phyloP scores from a whole-genome alignment of 176 grass and related monocot species.

The Raddia guianensis region DNA sequence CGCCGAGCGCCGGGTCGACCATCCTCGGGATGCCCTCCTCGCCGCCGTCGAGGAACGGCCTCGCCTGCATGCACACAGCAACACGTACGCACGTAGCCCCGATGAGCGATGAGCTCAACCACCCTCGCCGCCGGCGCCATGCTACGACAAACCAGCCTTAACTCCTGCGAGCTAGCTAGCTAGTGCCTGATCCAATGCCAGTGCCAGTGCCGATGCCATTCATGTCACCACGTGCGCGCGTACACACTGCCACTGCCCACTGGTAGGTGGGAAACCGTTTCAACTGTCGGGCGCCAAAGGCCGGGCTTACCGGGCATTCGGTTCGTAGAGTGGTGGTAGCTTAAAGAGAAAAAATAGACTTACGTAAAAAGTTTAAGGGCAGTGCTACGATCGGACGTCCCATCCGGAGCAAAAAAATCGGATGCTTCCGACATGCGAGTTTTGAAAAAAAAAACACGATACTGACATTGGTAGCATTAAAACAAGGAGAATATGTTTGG shows the following conservation, averaged over 20 bases:
- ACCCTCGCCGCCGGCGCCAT: background rate
- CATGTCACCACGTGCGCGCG: background rate
- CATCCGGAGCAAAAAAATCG: too few species aligned
- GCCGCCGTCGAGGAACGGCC: slow-evolving; percentile 44
- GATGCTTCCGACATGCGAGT: too few species aligned
- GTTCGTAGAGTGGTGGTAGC: background rate
- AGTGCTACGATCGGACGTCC: too few species aligned
- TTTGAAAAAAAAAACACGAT: too few species aligned
- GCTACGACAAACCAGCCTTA: background rate
- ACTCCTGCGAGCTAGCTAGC: too few species aligned
- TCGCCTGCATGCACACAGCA: slow-evolving; percentile 59
- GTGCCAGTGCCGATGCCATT: too few species aligned
- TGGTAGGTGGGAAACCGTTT: background rate
- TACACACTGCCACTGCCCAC: background rate
- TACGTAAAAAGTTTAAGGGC: too few species aligned
- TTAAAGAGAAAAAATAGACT: too few species aligned
- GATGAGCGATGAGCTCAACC: background rate
- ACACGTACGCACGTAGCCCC: too few species aligned
- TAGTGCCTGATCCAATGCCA: background rate
- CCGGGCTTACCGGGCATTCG: background rate
- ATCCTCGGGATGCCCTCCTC: slow-evolving; percentile 45
- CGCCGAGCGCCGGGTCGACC: slow-evolving; percentile 57
- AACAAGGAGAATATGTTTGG: too few species aligned
- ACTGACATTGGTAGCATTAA: too few species aligned
- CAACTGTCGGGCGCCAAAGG: background rate